These are phyloP conservation scores for Fusarium avenaceum DNA, from an alignment of 2,329 filamentous ascomycete species.

Conservation along the genomic window DNA sequence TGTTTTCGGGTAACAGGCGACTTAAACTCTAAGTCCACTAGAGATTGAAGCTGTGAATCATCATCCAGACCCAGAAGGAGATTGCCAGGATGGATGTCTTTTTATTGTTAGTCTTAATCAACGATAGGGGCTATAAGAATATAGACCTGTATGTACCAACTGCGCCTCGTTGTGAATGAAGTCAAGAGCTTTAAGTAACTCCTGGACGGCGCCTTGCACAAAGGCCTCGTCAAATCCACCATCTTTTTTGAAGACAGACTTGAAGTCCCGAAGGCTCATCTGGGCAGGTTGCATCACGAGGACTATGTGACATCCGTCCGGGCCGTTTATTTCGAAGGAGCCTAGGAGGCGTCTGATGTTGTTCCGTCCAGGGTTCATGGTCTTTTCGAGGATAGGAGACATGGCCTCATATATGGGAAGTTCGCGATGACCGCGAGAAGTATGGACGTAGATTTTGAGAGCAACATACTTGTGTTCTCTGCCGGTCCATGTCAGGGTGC, in stretches of 20 bases:
- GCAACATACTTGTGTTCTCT: constrained; percentile 49
- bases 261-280: constrained; percentile 53
- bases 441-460: constrained; percentile 52
- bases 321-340: constrained; percentile 40
- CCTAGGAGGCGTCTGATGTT: constrained; percentile 42
- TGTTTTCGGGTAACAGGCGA: constrained; percentile 44
- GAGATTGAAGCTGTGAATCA: constrained; percentile 36
- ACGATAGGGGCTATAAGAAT: no score
- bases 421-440: constrained; percentile 43
- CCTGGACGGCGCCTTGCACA: constrained; percentile 50
- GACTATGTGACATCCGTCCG: constrained; percentile 39
- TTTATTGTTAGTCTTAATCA: background rate
- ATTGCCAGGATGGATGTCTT: constrained; percentile 49
- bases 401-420: constrained; percentile 30
- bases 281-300: constrained; percentile 47
- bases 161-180: constrained; percentile 54
- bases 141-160: constrained; percentile 52
- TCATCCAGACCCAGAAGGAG: constrained; percentile 44
- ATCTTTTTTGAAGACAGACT: constrained; percentile 45
- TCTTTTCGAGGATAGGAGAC: background rate
- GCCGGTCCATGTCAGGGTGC: constrained; percentile 9
- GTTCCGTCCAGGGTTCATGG: background rate
- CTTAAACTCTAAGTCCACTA: constrained; percentile 45
- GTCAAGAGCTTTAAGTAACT: constrained; percentile 53
- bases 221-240: constrained; percentile 46